Conservation (phyloP, 768 basidiomycete species). For the Russula earlei region DNA sequence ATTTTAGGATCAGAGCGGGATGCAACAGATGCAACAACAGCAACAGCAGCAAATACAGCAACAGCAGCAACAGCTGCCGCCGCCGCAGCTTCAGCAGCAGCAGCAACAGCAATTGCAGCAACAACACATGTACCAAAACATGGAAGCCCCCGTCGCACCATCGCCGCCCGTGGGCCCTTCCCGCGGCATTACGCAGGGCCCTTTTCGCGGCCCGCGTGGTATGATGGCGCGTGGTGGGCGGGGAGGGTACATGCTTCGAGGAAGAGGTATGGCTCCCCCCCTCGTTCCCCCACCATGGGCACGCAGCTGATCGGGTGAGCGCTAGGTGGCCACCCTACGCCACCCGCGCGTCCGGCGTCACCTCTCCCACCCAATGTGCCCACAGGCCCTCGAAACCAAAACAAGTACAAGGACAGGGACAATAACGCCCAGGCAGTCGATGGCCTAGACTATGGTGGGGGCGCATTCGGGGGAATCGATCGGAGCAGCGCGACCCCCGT, state of each 20-base stretch:
- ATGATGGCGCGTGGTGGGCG: conserved; percentile 34
- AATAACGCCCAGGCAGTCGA: conserved; percentile 79
- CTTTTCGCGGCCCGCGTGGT: conserved; percentile 38
- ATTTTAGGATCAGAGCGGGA: conserved; percentile 26
- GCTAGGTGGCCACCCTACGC: conserved; percentile 29
- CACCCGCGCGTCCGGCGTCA: conserved; percentile 67
- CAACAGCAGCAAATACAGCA: conserved; percentile 31
- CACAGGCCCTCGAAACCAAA: conserved; percentile 80
- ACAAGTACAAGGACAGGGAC: conserved; percentile 85
- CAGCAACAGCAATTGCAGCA: conserved; percentile 34
- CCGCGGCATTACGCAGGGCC: conserved; percentile 27
- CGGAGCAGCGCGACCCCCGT: conserved; percentile 21
- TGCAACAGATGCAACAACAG: conserved; percentile 30
- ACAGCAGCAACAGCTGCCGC: conserved; percentile 22
- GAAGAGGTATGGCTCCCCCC: conserved; percentile 27
- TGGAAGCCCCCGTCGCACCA: conserved; percentile 46
- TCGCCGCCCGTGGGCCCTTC: conserved; percentile 31
- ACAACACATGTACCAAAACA: conserved; percentile 52
- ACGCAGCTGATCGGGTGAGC: neutral
- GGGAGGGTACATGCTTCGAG: conserved; percentile 33
- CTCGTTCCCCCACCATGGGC: neutral
- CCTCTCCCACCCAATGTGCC: conserved; percentile 82
- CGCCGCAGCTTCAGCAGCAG: conserved; percentile 50
- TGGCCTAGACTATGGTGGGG: conserved; percentile 61
- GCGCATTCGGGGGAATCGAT: conserved; percentile 13